phyloP scores from a whole-genome alignment of 2,329 filamentous ascomycete genomes.

The Cladosporium colombiae region DNA sequence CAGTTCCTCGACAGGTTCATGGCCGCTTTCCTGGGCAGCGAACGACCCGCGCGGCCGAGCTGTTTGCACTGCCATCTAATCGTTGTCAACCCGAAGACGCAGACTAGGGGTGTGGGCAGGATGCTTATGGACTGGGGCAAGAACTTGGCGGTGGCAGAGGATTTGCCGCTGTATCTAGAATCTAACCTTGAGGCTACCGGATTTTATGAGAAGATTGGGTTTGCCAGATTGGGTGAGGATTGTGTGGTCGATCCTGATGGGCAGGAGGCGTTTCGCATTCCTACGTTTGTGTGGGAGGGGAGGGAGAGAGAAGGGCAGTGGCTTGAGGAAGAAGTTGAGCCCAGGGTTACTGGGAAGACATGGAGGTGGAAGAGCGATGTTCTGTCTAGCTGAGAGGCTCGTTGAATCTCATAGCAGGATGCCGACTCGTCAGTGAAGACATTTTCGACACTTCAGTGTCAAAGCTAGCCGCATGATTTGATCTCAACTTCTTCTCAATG shows the following conservation, averaged over 20 bases:
- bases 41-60: neutral
- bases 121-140: slow-evolving; percentile 10
- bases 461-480: neutral
- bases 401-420: neutral
- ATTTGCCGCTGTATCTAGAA: slow-evolving; percentile 6
- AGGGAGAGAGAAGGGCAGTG: neutral
- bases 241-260: neutral
- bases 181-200: slow-evolving; percentile 3
- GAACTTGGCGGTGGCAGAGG: neutral
- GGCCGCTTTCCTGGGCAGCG: neutral
- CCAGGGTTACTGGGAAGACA: neutral
- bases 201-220: neutral
- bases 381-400: neutral
- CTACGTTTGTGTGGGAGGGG: slow-evolving; percentile 5
- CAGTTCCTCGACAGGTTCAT: neutral
- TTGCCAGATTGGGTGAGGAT: neutral
- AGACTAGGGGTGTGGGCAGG: neutral
- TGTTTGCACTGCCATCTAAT: slow-evolving; percentile 6
- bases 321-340: neutral
- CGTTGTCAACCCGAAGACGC: neutral
- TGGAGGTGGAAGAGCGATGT: neutral
- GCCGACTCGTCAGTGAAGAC: too few relatives aligned
- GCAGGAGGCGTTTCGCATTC: neutral
- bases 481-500: neutral
- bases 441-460: neutral